These are phyloP conservation scores for Plasmodium vinckei DNA, from an alignment of 169 alveolate genomes.

Conservation along the genomic window DNA sequence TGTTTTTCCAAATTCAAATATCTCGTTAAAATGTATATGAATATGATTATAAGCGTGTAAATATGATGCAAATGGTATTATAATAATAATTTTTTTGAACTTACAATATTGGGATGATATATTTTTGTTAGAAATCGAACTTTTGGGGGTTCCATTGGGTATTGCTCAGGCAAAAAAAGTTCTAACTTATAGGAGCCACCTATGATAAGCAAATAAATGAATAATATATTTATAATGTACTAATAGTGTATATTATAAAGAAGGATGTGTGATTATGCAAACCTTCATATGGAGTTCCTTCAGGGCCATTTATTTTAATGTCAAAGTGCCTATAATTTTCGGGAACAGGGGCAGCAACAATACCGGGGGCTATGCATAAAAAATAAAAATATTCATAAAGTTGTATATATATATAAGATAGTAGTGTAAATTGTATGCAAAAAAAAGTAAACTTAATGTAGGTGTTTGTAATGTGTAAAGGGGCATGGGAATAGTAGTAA, in stretches of 20 bases:
- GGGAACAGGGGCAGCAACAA: constrained; percentile 94
- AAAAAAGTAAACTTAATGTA: neutral
- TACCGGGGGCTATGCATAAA: constrained; percentile 93
- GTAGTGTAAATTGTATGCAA: neutral
- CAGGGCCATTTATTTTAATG: constrained; percentile 96
- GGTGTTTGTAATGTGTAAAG: neutral
- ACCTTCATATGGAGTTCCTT: constrained; percentile 98
- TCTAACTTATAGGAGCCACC: constrained; percentile 96
- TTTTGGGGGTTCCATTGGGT: constrained; percentile 99
- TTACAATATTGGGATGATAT: constrained; percentile 98
- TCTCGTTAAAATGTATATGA: neutral
- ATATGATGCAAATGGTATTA: neutral
- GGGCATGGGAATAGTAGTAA: neutral
- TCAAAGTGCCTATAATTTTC: constrained; percentile 96
- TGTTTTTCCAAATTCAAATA: neutral
- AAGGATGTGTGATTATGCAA: neutral
- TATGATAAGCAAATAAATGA: constrained; percentile 33
- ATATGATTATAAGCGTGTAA: neutral
- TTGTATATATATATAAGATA: neutral
- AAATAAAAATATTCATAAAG: neutral
- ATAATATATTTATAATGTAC: no score
- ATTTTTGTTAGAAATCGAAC: constrained; percentile 97
- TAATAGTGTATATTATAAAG: no score
- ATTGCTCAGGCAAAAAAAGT: constrained; percentile 97
- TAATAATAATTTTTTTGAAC: constrained; percentile 36